A percentile compares a stretch with the other conserved stretches of the same genome.
These are phyloP conservation scores for Phytomonas francai DNA, from an alignment of 208 protist genomes.

Conservation along the genomic window DNA sequence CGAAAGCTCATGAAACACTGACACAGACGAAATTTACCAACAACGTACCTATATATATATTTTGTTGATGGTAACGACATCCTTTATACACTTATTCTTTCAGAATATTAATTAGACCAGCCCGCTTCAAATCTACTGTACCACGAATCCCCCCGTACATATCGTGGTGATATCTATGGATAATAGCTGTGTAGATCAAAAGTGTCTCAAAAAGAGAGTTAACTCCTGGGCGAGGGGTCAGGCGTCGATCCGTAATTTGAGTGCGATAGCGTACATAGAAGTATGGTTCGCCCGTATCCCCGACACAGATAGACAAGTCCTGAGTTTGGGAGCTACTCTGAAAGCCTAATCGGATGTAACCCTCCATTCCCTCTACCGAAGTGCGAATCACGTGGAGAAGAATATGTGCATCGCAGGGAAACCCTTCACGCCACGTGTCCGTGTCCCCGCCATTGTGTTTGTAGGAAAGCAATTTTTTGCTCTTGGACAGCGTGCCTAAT, in stretches of 20 bases:
- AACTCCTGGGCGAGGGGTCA: constrained; percentile 38
- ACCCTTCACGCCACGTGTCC: constrained; percentile 37
- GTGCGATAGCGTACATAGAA: constrained; percentile 64
- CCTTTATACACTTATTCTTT: not conserved
- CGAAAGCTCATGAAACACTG: not conserved
- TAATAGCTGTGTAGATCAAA: constrained; percentile 47
- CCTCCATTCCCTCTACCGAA: constrained; percentile 43
- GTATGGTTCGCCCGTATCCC: constrained; percentile 73
- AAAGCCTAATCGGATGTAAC: constrained; percentile 54
- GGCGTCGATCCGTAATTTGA: constrained; percentile 10
- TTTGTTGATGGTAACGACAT: constrained; percentile 1
- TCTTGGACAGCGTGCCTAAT: constrained; percentile 14
- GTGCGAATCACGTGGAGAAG: constrained; percentile 69
- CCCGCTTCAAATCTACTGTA: constrained; percentile 40
- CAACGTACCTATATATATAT: not conserved
- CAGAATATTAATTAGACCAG: constrained; percentile 23
- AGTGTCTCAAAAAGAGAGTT: constrained; percentile 72
- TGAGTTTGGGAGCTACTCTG: constrained; percentile 23
- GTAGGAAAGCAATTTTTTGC: constrained; percentile 40
- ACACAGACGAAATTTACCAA: not conserved
- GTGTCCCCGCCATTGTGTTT: constrained; percentile 34
- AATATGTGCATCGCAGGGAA: constrained; percentile 67
- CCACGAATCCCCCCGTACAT: constrained; percentile 47
- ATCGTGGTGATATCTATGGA: constrained; percentile 46
- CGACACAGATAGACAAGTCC: constrained; percentile 56